These are phyloP conservation scores for Cercospora sp. DNA, from an alignment of 2,329 filamentous ascomycete species.

Conservation along the genomic window DNA sequence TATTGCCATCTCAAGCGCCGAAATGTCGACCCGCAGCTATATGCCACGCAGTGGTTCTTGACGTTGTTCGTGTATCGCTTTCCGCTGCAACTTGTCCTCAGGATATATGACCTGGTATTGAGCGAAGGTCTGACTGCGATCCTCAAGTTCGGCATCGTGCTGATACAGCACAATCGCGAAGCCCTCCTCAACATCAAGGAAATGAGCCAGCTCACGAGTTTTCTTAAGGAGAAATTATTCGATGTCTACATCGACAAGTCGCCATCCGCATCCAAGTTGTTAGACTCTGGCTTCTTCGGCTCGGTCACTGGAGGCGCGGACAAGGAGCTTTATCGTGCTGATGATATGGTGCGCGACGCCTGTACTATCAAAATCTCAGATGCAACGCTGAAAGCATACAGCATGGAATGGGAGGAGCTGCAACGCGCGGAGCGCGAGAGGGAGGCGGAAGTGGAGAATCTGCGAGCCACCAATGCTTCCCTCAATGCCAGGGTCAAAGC, in stretches of 20 bases:
- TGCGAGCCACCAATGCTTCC: slow-evolving; percentile 66
- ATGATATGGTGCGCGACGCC: slow-evolving; percentile 89
- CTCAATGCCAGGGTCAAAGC: slow-evolving; percentile 76
- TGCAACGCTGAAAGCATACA: slow-evolving; percentile 78
- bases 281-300: slow-evolving; percentile 97
- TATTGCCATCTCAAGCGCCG: slow-evolving; percentile 91
- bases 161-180: slow-evolving; percentile 92
- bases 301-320: slow-evolving; percentile 85
- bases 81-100: slow-evolving; percentile 89
- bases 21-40: slow-evolving; percentile 85
- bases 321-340: slow-evolving; percentile 93
- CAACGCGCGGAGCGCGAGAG: slow-evolving; percentile 77
- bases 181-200: slow-evolving; percentile 81
- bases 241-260: slow-evolving; percentile 96
- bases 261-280: slow-evolving; percentile 85
- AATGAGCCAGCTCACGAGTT: slow-evolving; percentile 84
- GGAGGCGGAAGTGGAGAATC: slow-evolving; percentile 74
- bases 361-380: slow-evolving; percentile 83
- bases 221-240: slow-evolving; percentile 90
- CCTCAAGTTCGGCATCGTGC: slow-evolving; percentile 86
- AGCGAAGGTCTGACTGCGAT: slow-evolving; percentile 88
- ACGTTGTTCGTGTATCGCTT: slow-evolving; percentile 99
- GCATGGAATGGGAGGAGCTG: slow-evolving; percentile 88
- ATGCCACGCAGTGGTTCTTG: slow-evolving; percentile 98
- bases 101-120: slow-evolving; percentile 93